Percentiles rank a stretch among this genome's conserved stretches.
Evolutionary conservation across 2,329 filamentous ascomycete genomes (phyloP).

Genomic region (Herpotrichia juniperi): DNA sequence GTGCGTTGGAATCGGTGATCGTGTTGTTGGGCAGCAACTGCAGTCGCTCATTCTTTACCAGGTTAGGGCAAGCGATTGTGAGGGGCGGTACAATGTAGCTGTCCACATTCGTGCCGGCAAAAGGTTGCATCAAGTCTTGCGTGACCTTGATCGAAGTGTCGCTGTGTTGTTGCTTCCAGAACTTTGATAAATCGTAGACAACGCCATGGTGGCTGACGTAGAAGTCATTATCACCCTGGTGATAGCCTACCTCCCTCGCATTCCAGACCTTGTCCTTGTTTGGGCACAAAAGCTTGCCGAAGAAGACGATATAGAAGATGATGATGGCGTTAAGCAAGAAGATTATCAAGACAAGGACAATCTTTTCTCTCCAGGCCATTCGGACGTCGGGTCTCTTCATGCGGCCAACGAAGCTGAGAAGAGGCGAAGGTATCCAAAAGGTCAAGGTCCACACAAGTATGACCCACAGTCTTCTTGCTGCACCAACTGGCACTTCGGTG

Average conservation of each 20-base stretch:
- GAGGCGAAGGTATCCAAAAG: constrained; percentile 90
- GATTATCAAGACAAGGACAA: constrained; percentile 83
- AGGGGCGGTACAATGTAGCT: constrained; percentile 86
- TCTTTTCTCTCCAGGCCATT: constrained; percentile 95
- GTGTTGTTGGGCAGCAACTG: constrained; percentile 70
- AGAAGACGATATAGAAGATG: constrained; percentile 89
- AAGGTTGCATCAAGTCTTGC: constrained; percentile 71
- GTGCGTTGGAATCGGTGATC: constrained; percentile 58
- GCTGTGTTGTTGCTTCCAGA: constrained; percentile 85
- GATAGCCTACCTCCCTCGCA: constrained; percentile 68
- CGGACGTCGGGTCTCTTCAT: constrained; percentile 98
- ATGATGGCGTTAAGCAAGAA: constrained; percentile 79
- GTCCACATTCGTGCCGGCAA: constrained; percentile 80
- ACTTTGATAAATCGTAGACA: constrained; percentile 91
- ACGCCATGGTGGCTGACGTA: constrained; percentile 86
- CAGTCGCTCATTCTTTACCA: constrained; percentile 67
- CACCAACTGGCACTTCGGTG: constrained; percentile 69
- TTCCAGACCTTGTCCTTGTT: constrained; percentile 92
- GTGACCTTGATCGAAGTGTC: constrained; percentile 69
- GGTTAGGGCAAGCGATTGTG: constrained; percentile 72
- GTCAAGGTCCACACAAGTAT: constrained; percentile 83
- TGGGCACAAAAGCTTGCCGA: constrained; percentile 85
- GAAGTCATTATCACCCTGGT: constrained; percentile 76
- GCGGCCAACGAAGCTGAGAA: constrained; percentile 80
- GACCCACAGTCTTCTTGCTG: constrained; percentile 77